phyloP scores from a whole-genome alignment of 352 stramenopile genomes.

The Elongisporangium prolatum region DNA sequence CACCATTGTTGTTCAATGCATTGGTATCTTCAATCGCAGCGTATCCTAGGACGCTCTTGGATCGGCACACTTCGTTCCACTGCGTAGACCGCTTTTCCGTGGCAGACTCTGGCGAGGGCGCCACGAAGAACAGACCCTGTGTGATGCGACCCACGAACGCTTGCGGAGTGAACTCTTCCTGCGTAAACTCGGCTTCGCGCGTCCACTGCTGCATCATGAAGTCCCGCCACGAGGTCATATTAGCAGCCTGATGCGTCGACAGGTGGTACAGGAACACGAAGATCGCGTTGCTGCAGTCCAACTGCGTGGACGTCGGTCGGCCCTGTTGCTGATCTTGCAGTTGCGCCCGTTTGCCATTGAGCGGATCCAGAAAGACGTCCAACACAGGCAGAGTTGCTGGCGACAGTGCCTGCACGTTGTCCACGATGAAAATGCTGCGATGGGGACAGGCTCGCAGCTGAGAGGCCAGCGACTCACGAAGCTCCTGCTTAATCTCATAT shows the following conservation, averaged over 20 bases:
- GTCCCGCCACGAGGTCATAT: slow-evolving; percentile 34
- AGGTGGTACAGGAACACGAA: slow-evolving; percentile 63
- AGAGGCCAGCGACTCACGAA: slow-evolving; percentile 29
- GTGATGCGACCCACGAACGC: slow-evolving; percentile 58
- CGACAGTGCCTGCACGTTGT: slow-evolving; percentile 42
- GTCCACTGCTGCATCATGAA: slow-evolving; percentile 54
- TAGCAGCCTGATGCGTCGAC: slow-evolving; percentile 1
- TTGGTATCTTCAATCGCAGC: too few relatives aligned
- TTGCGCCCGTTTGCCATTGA: slow-evolving; percentile 60
- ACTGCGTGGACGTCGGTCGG: slow-evolving; percentile 18
- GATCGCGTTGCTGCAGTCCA: slow-evolving; percentile 48
- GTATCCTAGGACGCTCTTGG: too few relatives aligned
- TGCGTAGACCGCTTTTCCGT: too few relatives aligned
- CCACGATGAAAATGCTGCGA: slow-evolving; percentile 48
- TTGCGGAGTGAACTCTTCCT: slow-evolving; percentile 63
- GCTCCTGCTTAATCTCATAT: slow-evolving; percentile 38
- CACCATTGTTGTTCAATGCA: too few relatives aligned
- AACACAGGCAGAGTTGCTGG: slow-evolving; percentile 44
- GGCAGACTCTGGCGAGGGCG: too few relatives aligned
- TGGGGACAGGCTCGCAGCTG: slow-evolving; percentile 35
- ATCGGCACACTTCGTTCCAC: too few relatives aligned
- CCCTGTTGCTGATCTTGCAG: slow-evolving; percentile 37
- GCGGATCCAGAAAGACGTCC: slow-evolving; percentile 62
- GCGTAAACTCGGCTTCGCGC: slow-evolving; percentile 14
- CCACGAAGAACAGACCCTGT: too few relatives aligned